These are phyloP conservation scores for Boletus subcaerulescens DNA, from an alignment of 768 basidiomycete species.

Conservation along the genomic window DNA sequence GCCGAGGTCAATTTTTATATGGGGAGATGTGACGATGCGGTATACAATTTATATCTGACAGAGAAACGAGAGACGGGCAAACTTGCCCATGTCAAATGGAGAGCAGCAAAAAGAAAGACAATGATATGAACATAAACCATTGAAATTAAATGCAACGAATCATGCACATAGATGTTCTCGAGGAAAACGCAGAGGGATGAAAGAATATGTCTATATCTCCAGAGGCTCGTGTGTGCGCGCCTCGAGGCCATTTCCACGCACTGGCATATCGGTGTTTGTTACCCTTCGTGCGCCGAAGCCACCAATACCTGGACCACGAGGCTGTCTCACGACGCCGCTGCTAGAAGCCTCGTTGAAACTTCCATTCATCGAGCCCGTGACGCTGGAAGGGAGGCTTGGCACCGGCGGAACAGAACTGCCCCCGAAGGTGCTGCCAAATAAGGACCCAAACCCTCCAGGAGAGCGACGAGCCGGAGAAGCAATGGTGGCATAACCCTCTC, in stretches of 20 bases:
- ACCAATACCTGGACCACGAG: conserved; percentile 74
- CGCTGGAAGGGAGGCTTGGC: conserved; percentile 66
- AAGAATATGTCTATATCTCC: conserved; percentile 56
- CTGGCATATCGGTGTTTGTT: conserved; percentile 34
- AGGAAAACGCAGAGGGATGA: neutral
- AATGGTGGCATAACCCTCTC: conserved; percentile 82
- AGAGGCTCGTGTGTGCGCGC: conserved; percentile 83
- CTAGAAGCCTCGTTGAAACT: conserved; percentile 35
- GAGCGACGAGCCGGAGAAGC: conserved; percentile 78
- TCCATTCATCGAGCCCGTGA: conserved; percentile 45
- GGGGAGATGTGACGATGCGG: conserved; percentile 19
- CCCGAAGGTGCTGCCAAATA: conserved; percentile 53
- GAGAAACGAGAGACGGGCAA: neutral
- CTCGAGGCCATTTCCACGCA: conserved; percentile 67
- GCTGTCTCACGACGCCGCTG: conserved; percentile 72
- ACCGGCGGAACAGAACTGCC: conserved; percentile 63
- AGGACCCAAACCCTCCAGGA: conserved; percentile 65
- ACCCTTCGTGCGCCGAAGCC: conserved; percentile 66
- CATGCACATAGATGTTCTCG: conserved; percentile 24
- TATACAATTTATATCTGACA: conserved; percentile 25
- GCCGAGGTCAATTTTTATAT: conserved; percentile 9
- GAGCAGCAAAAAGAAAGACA: conserved; percentile 12
- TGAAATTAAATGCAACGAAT: conserved; percentile 23
- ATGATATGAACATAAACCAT: conserved; percentile 13
- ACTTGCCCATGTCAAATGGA: conserved; percentile 16